These are phyloP conservation scores for Crassisporium funariophilum DNA, from an alignment of 768 basidiomycete genomes.

Conservation along the genomic window DNA sequence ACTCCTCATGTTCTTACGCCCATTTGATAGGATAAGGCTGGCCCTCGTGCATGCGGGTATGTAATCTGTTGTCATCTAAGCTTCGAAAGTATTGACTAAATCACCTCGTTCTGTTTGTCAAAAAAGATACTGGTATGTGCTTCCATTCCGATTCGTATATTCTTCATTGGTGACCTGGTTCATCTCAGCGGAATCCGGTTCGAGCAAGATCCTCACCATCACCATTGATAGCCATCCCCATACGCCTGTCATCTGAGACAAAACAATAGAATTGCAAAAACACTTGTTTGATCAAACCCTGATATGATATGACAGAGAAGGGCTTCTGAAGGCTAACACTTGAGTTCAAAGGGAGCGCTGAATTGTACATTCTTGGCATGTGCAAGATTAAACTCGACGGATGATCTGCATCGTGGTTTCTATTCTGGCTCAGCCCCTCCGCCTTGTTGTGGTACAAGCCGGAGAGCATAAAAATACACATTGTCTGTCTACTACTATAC, in stretches of 20 bases:
- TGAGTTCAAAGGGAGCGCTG: no score
- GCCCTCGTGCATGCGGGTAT: slow-evolving; percentile 88
- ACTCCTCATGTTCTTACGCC: slow-evolving; percentile 16
- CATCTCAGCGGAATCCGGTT: slow-evolving; percentile 79
- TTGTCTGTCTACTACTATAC: slow-evolving; percentile 52
- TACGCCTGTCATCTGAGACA: slow-evolving; percentile 14
- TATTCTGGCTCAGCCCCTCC: slow-evolving; percentile 17
- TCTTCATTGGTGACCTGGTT: slow-evolving; percentile 16
- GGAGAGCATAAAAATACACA: slow-evolving; percentile 55
- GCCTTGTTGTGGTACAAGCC: slow-evolving; percentile 19
- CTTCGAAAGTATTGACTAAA: slow-evolving; percentile 15
- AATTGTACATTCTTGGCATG: no score
- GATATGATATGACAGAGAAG: no score
- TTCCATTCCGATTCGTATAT: slow-evolving; percentile 6
- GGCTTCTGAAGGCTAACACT: no score
- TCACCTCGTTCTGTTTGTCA: slow-evolving; percentile 7
- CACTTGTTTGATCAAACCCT: background rate
- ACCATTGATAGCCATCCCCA: slow-evolving; percentile 48
- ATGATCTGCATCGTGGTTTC: background rate
- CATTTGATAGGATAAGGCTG: slow-evolving; percentile 74
- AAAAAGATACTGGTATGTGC: slow-evolving; percentile 50
- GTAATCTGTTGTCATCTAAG: slow-evolving; percentile 33
- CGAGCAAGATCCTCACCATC: slow-evolving; percentile 82
- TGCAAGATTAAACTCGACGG: no score
- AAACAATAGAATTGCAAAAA: slow-evolving; percentile 13